Evolutionary conservation across 2,329 filamentous ascomycete genomes (phyloP).

Genomic region (Trichoderma sp.): DNA sequence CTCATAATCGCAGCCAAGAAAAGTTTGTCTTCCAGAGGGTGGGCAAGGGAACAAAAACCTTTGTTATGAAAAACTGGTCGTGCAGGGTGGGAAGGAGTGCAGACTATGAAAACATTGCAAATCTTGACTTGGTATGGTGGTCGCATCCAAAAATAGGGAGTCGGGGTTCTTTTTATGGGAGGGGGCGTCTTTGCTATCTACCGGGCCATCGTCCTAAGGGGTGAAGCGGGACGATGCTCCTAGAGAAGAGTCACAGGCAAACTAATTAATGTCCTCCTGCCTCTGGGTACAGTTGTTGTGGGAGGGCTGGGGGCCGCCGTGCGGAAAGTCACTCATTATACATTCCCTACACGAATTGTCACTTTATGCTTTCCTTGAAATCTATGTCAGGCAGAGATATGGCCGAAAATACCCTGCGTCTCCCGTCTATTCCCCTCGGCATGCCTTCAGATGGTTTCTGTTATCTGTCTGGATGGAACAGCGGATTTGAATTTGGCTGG

Average conservation of each 20-base stretch:
- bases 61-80: slow-evolving; percentile 44
- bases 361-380: slow-evolving; percentile 32
- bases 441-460: slow-evolving; percentile 38
- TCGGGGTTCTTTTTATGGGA: slow-evolving; percentile 10
- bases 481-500: slow-evolving; percentile 42
- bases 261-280: slow-evolving; percentile 32
- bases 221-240: slow-evolving; percentile 30
- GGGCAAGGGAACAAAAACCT: slow-evolving; percentile 39
- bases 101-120: slow-evolving; percentile 37
- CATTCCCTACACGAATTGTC: slow-evolving; percentile 30
- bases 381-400: slow-evolving; percentile 31
- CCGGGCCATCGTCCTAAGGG: neutral
- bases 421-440: slow-evolving; percentile 33
- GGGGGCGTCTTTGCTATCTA: slow-evolving; percentile 7
- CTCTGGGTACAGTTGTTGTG: slow-evolving; percentile 28
- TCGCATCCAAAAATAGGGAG: slow-evolving; percentile 11
- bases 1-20: slow-evolving; percentile 45
- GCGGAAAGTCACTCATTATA: slow-evolving; percentile 26
- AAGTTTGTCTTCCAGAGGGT: slow-evolving; percentile 40
- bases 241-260: slow-evolving; percentile 29
- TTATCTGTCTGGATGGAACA: slow-evolving; percentile 40
- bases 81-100: slow-evolving; percentile 39
- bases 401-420: slow-evolving; percentile 30
- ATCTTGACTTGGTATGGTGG: slow-evolving; percentile 26
- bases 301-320: slow-evolving; percentile 26